These are phyloP conservation scores for Vitis hybrid DNA, from an alignment of 177 flowering plant species.

Conservation along the genomic window DNA sequence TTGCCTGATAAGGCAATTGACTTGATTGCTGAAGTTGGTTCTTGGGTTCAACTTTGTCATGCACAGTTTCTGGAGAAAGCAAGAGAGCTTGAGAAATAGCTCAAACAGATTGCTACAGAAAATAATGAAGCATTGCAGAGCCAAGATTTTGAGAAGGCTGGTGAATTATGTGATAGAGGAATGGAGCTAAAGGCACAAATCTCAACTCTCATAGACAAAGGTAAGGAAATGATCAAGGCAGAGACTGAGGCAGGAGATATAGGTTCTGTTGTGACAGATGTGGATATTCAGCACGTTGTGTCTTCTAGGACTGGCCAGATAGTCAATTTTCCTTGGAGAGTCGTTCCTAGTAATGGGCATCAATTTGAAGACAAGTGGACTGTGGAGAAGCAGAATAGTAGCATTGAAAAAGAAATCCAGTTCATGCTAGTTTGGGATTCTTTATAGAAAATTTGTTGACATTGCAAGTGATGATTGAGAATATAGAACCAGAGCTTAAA, in stretches of 20 bases:
- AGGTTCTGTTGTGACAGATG: constrained; percentile 75
- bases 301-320: constrained; percentile 28
- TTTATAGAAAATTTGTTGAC: too few relatives aligned
- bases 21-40: constrained; percentile 87
- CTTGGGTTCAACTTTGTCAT: constrained; percentile 72
- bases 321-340: too few relatives aligned
- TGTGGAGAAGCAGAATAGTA: too few relatives aligned
- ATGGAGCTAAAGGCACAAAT: constrained; percentile 57
- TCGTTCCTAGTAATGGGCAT: too few relatives aligned
- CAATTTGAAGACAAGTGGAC: too few relatives aligned
- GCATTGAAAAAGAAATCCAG: too few relatives aligned
- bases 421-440: too few relatives aligned
- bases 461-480: too few relatives aligned
- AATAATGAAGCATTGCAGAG: constrained; percentile 36
- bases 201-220: constrained; percentile 40
- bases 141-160: constrained; percentile 57
- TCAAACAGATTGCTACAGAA: constrained; percentile 36
- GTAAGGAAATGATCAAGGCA: constrained; percentile 53
- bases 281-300: constrained; percentile 64
- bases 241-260: constrained; percentile 57
- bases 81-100: constrained; percentile 40
- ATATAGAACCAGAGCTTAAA: too few relatives aligned
- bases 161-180: constrained; percentile 37
- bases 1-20: constrained; percentile 79
- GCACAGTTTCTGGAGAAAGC: constrained; percentile 51